A percentile compares a stretch with the other conserved stretches of the same genome.
Evolutionary conservation across 768 basidiomycete genomes (phyloP).

Genomic region (Cystofilobasidium capitatum): DNA sequence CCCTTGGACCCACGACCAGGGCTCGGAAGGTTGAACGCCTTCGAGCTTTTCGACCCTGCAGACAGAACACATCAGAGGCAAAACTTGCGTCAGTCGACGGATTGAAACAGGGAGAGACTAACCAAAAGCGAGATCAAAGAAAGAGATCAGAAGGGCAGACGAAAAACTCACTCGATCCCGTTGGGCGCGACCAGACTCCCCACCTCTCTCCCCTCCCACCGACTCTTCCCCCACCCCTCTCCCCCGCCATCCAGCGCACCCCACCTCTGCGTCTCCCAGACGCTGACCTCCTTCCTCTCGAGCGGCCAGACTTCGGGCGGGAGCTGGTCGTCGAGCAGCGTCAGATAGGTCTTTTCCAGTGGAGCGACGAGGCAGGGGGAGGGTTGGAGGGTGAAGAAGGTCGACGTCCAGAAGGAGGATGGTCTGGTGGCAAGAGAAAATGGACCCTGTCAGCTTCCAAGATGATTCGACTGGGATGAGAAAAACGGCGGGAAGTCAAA

Average conservation of each 20-base stretch:
- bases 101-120: neutral
- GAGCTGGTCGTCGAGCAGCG: slow-evolving; percentile 2
- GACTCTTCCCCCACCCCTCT: neutral
- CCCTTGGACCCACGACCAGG: slow-evolving; percentile 14
- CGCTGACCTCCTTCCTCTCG: neutral
- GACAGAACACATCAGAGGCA: no score
- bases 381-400: neutral
- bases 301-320: neutral
- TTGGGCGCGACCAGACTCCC: neutral
- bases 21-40: neutral
- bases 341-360: neutral
- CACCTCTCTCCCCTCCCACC: slow-evolving; percentile 1
- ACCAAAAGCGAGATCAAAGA: neutral
- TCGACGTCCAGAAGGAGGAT: neutral
- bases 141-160: neutral
- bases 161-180: neutral
- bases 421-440: neutral
- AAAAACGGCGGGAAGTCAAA: neutral
- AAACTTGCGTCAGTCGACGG: no score
- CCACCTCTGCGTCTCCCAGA: slow-evolving; percentile 17
- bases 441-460: neutral
- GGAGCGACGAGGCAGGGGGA: neutral
- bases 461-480: no score
- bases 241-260: neutral
- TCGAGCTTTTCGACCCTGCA: neutral